Base-by-base conservation (phyloP, 306 rosid genomes). In the Pterocarpus santalinus region DNA sequence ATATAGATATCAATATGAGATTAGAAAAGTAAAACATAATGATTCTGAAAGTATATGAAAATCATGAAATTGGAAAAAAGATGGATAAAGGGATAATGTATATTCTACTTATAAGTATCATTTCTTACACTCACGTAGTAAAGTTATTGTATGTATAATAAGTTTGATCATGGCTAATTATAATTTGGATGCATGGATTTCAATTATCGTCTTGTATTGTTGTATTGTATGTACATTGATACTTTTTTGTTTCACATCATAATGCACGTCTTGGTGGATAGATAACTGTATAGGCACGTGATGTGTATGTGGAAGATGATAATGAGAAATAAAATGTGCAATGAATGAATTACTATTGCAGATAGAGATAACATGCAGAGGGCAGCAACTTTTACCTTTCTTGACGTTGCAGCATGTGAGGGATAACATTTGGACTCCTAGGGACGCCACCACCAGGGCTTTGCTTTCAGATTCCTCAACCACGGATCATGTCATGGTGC, bases 281-380 rank as follows among this genome's bases (percentile, higher is more conserved):
- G 15, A 61, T 80, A 3, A 49, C 46, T 62, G 73, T 80, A 14
- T 52, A 32, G 3, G 5, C 77, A 46, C 64, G 71, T 72, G 79
- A 79, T 47, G 83, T 71, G 78, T 36, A 36, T 22, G 39, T 63
- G 58, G 5, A 36, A 35, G 34, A 73, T 66, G 36, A 73, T 57
- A 2, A 70, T 57, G 69, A 69, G 12, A 73, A 83, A 56, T 57
- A 35, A 73, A 57, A 10, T 16, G 9, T 69, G 60, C 34, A 70
- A 69, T 76, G 73, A 83, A 82, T 78, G 64, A 53, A 56, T 39
- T 9, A 38, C 66, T 73, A 36, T 79, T 76, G 91, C 95, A 95
- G 99, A 77, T 95, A 88, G 98, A 91, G 94, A 93, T 95, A 86
- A 90, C 81, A 90, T 92, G 98, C 86, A 93, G 93, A 90, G 98